Evolutionary conservation across 2,329 filamentous ascomycete genomes (phyloP), one percentile per base, ranked within the genome.

Genomic region (Xylaria hypoxylon): DNA sequence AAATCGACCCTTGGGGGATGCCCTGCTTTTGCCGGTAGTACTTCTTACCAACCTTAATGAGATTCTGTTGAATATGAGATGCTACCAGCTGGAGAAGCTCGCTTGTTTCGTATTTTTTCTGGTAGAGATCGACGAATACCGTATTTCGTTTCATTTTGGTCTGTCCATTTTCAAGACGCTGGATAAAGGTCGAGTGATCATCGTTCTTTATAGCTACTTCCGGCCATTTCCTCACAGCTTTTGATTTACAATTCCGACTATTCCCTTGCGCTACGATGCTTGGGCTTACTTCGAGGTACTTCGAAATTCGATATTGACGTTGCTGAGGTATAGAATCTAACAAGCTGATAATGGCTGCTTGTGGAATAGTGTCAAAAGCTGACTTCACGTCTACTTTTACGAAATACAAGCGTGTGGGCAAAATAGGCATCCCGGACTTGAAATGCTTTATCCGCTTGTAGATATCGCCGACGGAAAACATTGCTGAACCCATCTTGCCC

Each of bases 281-380:
- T 22, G 73, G 65, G 17, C 68, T 67, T 24, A 96, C 86, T 76
- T 96, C 91, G 6, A 89, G 87, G 73, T 97, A 90, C 70, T 90
- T 94, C 7, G 85, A 85, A 53, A 96, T 85, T 7, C 85, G 84
- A 75, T 99, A 99, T 24, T 82, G 80, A 2, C 84, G 79, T 64
- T 91, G 81, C 13, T 80, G 81, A 69, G 78, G 87, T 70, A 86
- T 88, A 59, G 75, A 89, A 64, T 70, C 78, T 69, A 96, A 86
- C 28, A 98, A 82, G 26, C 83, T 77, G 38, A 97, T 75, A 19
- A 98, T 82, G 0, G 88, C 87, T 28, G 86, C 80, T 77, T 98
- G 96, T 0, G 96, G 96, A 50, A 99, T 97, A 0, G 92, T 97
- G 78, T 99, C 96, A 77, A 97, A 99, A 72, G 95, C 97, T 2